Percentiles rank a stretch among this genome's conserved stretches.
Evolutionary conservation across 2,329 filamentous ascomycete genomes (phyloP).

Genomic region (Trichoderma semiorbis): DNA sequence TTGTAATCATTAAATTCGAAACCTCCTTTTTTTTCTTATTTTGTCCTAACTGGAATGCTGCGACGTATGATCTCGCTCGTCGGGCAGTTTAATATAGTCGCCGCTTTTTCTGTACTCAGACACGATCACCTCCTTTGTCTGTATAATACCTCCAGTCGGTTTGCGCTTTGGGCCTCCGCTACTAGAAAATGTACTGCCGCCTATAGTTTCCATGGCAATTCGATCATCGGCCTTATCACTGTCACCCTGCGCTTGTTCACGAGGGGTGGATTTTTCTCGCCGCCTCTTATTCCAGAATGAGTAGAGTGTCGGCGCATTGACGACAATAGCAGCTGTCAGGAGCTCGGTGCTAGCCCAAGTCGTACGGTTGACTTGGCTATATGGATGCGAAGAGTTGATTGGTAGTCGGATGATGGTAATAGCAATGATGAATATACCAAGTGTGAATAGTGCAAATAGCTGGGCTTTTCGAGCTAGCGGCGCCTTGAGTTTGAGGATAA

Average conservation of each 20-base stretch:
- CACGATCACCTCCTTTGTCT: slow-evolving; percentile 12
- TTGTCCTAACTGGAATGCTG: background rate
- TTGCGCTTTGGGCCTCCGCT: background rate
- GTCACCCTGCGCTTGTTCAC: background rate
- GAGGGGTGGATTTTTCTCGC: slow-evolving; percentile 20
- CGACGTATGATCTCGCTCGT: slow-evolving; percentile 7
- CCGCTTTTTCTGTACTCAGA: slow-evolving; percentile 9
- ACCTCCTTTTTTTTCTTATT: background rate
- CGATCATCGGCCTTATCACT: background rate
- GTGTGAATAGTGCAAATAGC: slow-evolving; percentile 33
- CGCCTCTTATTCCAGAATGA: slow-evolving; percentile 31
- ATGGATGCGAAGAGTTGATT: slow-evolving; percentile 34
- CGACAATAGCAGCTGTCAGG: slow-evolving; percentile 32
- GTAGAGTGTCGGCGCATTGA: slow-evolving; percentile 38
- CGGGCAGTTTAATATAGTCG: slow-evolving; percentile 10
- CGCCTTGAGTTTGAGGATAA: slow-evolving; percentile 29
- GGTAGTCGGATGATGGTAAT: slow-evolving; percentile 39
- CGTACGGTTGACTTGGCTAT: slow-evolving; percentile 35
- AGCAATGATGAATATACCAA: slow-evolving; percentile 39
- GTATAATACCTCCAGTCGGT: background rate
- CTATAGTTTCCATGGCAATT: slow-evolving; percentile 7
- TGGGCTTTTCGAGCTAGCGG: slow-evolving; percentile 31
- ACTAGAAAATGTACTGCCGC: slow-evolving; percentile 2
- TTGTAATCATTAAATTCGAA: background rate
- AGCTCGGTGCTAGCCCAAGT: slow-evolving; percentile 39